phyloP scores from a whole-genome alignment of 257 asterid species.

The Rhazya stricta region DNA sequence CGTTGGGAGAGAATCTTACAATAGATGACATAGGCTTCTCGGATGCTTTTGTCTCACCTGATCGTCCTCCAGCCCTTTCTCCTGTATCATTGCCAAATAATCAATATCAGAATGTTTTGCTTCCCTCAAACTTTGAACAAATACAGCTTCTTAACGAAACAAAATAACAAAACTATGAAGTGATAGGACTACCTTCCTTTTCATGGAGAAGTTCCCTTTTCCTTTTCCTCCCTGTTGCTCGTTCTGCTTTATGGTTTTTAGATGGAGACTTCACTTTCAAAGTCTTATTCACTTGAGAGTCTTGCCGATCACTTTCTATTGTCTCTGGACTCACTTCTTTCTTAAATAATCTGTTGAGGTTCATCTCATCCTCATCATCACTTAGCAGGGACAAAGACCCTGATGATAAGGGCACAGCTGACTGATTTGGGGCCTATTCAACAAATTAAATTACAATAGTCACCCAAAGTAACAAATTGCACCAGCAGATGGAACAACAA shows the following conservation, averaged over 20 bases:
- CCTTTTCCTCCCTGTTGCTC: constrained; percentile 30
- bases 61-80: constrained; percentile 24
- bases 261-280: constrained; percentile 34
- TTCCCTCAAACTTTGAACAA: background rate
- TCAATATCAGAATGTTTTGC: background rate
- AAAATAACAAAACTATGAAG: background rate
- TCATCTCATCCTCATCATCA: constrained; percentile 51
- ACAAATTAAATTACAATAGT: constrained; percentile 14
- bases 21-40: constrained; percentile 26
- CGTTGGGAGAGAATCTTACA: constrained; percentile 33
- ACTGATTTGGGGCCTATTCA: constrained; percentile 40
- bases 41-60: constrained; percentile 19
- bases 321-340: constrained; percentile 19
- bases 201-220: constrained; percentile 26
- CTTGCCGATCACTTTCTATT: constrained; percentile 22
- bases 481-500: background rate
- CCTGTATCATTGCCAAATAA: constrained; percentile 33
- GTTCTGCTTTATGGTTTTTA: constrained; percentile 28
- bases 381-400: constrained; percentile 47
- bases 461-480: constrained; percentile 8
- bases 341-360: constrained; percentile 47
- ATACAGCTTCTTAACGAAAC: background rate
- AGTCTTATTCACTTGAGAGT: constrained; percentile 19
- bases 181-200: constrained; percentile 29
- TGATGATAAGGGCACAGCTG: constrained; percentile 47